Base-by-base conservation (phyloP, 345 rosid genomes). In the Iberis pinnata region DNA sequence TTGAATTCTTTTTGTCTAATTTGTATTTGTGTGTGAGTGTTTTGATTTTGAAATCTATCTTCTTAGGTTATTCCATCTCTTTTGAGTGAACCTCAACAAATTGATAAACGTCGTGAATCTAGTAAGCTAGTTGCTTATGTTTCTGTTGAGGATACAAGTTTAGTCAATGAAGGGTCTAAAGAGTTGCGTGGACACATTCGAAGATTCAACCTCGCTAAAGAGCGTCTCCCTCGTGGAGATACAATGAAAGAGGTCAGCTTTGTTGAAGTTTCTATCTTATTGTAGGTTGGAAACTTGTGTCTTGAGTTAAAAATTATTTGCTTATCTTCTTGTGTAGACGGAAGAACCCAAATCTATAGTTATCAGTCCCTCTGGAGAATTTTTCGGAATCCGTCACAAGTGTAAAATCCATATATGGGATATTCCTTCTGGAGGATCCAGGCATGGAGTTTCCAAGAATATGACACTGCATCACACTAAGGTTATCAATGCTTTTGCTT, bases 381-480 rank as follows among this genome's bases (percentile, higher is more conserved):
- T 51, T 79, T 75, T 83, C 17, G 88, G 96, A 56, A 74, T 89
- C 46, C 32, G 33, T 5, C 65, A 59, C 66, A 82, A 83, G 68
- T 73, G 64, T 33, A 88, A 72, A 49, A 70, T 92, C 54, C 61
- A 63, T 50, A 70, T 85, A 53, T 88, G 97, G 97, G 80, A 77
- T 68, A 88, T 78, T 35, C 85, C 89, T 20, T 71, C 67, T 49
- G 38, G 31, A 39, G 84, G 85, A 20, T 70, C 79, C 3, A 78
- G 72, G 43, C 70, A 63, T 42, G 49, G 53, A 0, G 68, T 56
- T 36, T 55, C 72, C 12, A 83, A 51, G 73, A 92, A 75, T 75
- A 75, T 84, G 63, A 68, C 75, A 9, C 44, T 92, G 31, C 98
- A 85, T 75, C 98, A 92, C 67, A 85, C 97, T 4, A 92, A 78